Conservation (phyloP, 179 eudicot species). For the Carnegiea gigantea region DNA sequence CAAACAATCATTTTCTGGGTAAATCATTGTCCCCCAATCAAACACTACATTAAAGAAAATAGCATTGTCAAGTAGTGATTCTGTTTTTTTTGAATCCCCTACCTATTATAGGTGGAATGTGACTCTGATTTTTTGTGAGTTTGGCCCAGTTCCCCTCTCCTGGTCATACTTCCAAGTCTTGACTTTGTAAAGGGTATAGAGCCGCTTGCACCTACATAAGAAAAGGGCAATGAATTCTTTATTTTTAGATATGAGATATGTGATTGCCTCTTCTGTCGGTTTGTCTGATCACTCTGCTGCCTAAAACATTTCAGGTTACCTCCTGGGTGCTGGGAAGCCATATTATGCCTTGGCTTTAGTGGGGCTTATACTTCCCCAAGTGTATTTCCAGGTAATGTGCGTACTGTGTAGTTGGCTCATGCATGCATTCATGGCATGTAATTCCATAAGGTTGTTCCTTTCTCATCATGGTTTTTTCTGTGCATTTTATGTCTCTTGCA, state of each 20-base stretch:
- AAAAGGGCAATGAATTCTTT: neutral
- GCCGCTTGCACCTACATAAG: neutral
- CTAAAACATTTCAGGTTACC: slow-evolving; percentile 61
- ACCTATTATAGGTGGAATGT: too few relatives aligned
- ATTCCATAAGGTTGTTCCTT: neutral
- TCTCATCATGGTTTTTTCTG: too few relatives aligned
- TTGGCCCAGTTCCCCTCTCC: neutral
- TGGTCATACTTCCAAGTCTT: neutral
- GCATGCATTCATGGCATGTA: neutral
- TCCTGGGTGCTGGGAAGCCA: slow-evolving; percentile 80
- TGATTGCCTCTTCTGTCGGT: neutral
- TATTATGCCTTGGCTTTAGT: slow-evolving; percentile 75
- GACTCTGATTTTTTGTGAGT: neutral
- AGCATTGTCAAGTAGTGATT: too few relatives aligned
- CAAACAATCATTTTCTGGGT: too few relatives aligned
- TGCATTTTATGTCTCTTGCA: neutral
- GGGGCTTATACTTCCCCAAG: slow-evolving; percentile 76
- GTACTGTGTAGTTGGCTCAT: neutral
- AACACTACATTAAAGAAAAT: too few relatives aligned
- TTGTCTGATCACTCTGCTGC: slow-evolving; percentile 12
- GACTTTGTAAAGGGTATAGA: neutral
- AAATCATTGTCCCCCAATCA: too few relatives aligned
- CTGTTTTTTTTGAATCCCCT: too few relatives aligned
- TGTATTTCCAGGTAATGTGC: slow-evolving; percentile 79
- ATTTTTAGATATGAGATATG: neutral